Conservation (phyloP, 495 filamentous ascomycete genomes). For the Baudoinia panamericana region DNA sequence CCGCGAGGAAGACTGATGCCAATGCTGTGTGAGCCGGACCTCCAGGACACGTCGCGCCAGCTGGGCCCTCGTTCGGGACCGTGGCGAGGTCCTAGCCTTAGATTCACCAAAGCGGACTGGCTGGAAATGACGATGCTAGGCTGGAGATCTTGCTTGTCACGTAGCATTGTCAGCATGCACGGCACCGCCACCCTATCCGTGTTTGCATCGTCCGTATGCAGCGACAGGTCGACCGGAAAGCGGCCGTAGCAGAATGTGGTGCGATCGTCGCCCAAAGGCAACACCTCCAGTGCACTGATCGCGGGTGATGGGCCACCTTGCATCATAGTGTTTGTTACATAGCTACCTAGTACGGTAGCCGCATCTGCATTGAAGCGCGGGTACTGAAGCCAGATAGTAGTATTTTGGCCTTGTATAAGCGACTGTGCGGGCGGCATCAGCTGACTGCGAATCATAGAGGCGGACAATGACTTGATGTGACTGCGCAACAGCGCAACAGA, state of each 20-base stretch:
- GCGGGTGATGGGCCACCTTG: conserved; percentile 23
- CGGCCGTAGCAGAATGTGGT: conserved; percentile 60
- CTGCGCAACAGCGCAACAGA: conserved; percentile 22
- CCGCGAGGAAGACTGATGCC: conserved; percentile 54
- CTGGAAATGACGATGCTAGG: conserved; percentile 58
- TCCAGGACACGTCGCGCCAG: conserved; percentile 74
- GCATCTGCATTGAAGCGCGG: conserved; percentile 57
- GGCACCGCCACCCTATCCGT: conserved; percentile 51
- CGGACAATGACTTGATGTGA: conserved; percentile 54
- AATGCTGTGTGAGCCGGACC: conserved; percentile 45
- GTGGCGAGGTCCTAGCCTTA: conserved; percentile 57
- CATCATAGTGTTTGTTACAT: conserved; percentile 38
- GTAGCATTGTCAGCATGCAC: conserved; percentile 58
- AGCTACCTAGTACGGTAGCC: conserved; percentile 49
- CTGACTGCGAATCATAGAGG: conserved; percentile 71
- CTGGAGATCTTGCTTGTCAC: conserved; percentile 52
- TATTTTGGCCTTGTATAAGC: conserved; percentile 54
- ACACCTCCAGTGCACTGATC: conserved; percentile 41
- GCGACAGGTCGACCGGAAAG: conserved; percentile 53
- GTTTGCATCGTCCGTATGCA: conserved; percentile 55
- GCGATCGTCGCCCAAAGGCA: conserved; percentile 60
- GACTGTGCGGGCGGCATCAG: conserved; percentile 49
- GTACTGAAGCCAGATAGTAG: conserved; percentile 62
- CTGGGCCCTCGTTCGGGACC: conserved; percentile 33
- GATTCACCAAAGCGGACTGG: conserved; percentile 60